Conservation (phyloP, 345 rosid genomes). For the Cardamine occulta region DNA sequence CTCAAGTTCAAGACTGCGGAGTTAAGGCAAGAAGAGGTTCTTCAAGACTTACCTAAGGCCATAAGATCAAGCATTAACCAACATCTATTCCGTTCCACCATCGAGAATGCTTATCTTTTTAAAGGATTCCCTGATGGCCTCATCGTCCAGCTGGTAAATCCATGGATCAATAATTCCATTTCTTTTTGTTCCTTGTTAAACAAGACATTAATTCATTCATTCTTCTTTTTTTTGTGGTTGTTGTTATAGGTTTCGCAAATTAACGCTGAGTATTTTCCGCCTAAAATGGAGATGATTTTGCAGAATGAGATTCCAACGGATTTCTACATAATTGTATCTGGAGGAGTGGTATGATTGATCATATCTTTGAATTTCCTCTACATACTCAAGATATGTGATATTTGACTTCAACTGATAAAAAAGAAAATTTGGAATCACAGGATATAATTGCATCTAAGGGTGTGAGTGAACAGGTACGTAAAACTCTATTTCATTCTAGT, state of each 20-base stretch:
- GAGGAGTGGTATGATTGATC: conserved; percentile 69
- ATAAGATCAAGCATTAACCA: conserved; percentile 82
- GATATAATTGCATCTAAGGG: conserved; percentile 71
- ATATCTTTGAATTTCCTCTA: background rate
- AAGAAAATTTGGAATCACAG: conserved; percentile 49
- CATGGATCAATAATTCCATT: background rate
- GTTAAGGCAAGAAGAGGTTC: conserved; percentile 83
- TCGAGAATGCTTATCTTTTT: conserved; percentile 69
- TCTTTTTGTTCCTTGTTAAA: background rate
- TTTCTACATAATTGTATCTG: conserved; percentile 83
- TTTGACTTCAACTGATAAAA: conserved; percentile 24
- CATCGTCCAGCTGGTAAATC: conserved; percentile 65
- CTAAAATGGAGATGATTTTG: conserved; percentile 81
- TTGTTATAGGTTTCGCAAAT: conserved; percentile 69
- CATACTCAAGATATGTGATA: conserved; percentile 5
- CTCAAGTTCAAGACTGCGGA: conserved; percentile 90
- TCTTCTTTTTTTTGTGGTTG: background rate
- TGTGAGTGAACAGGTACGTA: conserved; percentile 76
- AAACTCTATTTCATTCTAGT: background rate
- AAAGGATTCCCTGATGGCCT: conserved; percentile 76
- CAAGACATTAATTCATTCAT: background rate
- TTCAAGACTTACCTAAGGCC: conserved; percentile 86
- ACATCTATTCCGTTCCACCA: conserved; percentile 66
- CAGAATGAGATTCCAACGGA: conserved; percentile 93
- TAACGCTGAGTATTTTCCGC: conserved; percentile 94